Percentiles rank a stretch among this genome's conserved stretches.
phyloP scores from a whole-genome alignment of 73 alveolate genomes.

The Paramecium caudatum region DNA sequence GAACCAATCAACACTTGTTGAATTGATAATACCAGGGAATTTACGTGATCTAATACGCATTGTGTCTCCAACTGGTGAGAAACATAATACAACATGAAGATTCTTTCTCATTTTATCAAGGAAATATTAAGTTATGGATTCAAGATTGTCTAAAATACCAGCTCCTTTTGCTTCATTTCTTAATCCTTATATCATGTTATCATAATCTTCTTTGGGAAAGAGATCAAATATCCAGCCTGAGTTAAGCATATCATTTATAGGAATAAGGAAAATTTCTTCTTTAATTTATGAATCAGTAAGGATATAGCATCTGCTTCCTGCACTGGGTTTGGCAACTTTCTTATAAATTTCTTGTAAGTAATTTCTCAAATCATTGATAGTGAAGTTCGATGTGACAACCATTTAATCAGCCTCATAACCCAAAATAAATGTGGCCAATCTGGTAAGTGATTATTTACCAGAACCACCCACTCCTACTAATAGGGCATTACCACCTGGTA shows the following conservation, averaged over 20 bases:
- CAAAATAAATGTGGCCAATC: conserved; percentile 97
- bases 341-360: conserved; percentile 95
- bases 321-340: conserved; percentile 98
- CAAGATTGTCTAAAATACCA: conserved; percentile 84
- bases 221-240: conserved; percentile 98
- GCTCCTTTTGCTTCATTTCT: conserved; percentile 97
- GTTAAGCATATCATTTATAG: conserved; percentile 98
- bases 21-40: conserved; percentile 99
- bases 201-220: conserved; percentile 97
- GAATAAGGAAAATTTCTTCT: conserved; percentile 98
- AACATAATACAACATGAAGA: conserved; percentile 94
- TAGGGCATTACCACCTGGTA: conserved; percentile 99
- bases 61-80: conserved; percentile 99
- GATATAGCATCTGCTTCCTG: conserved; percentile 95
- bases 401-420: conserved; percentile 96
- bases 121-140: conserved; percentile 85
- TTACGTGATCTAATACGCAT: conserved; percentile 99
- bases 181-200: conserved; percentile 91
- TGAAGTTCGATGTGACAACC: conserved; percentile 96
- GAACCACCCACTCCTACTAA: conserved; percentile 99
- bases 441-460: conserved; percentile 98
- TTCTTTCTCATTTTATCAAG: conserved; percentile 90
- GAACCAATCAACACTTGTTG: conserved; percentile 99
- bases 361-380: conserved; percentile 88
- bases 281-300: conserved; percentile 98